phyloP scores from a whole-genome alignment of 441 rosid species.

The Pelargonium citronellum region DNA sequence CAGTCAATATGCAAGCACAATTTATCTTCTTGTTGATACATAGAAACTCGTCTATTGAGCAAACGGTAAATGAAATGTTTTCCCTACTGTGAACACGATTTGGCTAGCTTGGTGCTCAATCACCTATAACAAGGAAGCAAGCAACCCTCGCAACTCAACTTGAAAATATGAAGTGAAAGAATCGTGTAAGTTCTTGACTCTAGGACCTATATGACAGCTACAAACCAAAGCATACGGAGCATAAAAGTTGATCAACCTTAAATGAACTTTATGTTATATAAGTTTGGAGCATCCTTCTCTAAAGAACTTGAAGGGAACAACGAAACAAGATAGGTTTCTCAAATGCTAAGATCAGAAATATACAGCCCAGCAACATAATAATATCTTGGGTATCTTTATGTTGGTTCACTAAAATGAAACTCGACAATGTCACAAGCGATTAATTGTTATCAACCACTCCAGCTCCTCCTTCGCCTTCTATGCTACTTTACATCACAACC shows the following conservation, averaged over 20 bases:
- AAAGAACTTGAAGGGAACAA: neutral
- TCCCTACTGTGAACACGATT: neutral
- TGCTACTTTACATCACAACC: neutral
- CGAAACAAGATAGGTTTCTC: neutral
- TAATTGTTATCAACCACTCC: neutral
- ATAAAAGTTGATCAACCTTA: neutral
- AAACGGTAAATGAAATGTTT: neutral
- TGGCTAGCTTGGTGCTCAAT: neutral
- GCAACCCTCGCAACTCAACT: neutral
- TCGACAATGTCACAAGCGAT: neutral
- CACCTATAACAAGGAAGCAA: neutral
- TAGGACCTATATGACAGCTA: neutral
- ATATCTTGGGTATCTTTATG: neutral
- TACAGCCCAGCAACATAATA: neutral
- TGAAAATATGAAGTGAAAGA: neutral
- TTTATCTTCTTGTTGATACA: neutral
- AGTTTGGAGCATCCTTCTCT: neutral
- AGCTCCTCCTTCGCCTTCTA: neutral
- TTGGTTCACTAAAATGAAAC: neutral
- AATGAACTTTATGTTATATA: neutral
- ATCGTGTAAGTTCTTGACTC: neutral
- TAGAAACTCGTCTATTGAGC: neutral
- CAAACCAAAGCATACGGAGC: neutral
- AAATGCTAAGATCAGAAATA: neutral
- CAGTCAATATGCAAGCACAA: conserved; percentile 5